Conservation (phyloP, 352 stramenopile species). For the Peronospora farinosa region DNA sequence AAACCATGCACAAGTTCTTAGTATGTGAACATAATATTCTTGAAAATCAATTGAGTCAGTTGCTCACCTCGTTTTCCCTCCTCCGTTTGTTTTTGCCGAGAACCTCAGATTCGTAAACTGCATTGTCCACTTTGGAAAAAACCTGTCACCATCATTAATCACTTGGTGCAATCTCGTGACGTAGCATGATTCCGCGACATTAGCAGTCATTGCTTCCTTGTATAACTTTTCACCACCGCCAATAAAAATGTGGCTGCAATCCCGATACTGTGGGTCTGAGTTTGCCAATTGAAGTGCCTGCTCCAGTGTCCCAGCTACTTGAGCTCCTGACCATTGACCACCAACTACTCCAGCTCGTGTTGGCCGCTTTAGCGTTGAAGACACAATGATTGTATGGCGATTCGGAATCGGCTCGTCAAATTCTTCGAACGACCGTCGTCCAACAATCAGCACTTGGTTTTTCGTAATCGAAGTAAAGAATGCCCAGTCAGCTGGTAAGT, state of each 20-base stretch:
- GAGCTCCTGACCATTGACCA: constrained; percentile 19
- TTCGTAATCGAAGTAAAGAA: constrained; percentile 57
- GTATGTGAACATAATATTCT: neutral
- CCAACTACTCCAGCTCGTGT: neutral
- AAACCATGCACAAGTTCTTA: neutral
- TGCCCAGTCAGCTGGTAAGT: constrained; percentile 55
- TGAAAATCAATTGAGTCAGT: neutral
- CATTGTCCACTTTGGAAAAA: constrained; percentile 49
- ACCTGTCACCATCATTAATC: constrained; percentile 43
- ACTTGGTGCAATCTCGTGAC: constrained; percentile 50
- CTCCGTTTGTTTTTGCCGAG: constrained; percentile 22
- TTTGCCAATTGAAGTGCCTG: constrained; percentile 39
- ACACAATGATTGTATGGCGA: constrained; percentile 58
- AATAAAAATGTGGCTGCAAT: constrained; percentile 49
- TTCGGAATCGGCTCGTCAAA: constrained; percentile 39
- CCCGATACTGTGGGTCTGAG: constrained; percentile 27
- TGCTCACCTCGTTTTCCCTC: constrained; percentile 19
- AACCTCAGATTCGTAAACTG: constrained; percentile 38
- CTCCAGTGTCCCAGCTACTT: constrained; percentile 33
- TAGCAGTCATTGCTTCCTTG: constrained; percentile 39
- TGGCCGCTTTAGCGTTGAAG: constrained; percentile 13
- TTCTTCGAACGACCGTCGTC: constrained; percentile 52
- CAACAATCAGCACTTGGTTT: constrained; percentile 56
- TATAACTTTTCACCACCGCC: constrained; percentile 58
- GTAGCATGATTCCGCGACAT: constrained; percentile 50